phyloP scores from a whole-genome alignment of 306 rosid genomes.

The Datisca glomerata region DNA sequence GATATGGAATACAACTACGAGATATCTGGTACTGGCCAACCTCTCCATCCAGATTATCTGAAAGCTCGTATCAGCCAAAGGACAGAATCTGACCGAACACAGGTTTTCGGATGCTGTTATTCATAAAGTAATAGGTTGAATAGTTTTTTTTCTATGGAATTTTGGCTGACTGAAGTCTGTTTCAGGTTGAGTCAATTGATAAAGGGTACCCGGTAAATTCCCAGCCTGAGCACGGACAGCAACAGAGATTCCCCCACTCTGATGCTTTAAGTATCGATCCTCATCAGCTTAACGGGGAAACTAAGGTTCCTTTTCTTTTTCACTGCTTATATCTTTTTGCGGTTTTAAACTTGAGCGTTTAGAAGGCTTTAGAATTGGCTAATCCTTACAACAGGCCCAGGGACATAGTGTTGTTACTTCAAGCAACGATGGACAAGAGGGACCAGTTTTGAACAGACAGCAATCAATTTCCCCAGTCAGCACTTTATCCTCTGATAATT shows the following conservation, averaged over 20 bases:
- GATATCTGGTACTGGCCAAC: conserved; percentile 59
- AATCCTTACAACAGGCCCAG: conserved; percentile 15
- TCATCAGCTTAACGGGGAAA: conserved; percentile 41
- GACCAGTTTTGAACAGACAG: conserved; percentile 34
- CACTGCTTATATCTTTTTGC: not conserved
- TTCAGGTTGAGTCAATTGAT: conserved; percentile 50
- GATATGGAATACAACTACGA: conserved; percentile 52
- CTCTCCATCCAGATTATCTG: conserved; percentile 46
- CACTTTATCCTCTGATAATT: conserved; percentile 24
- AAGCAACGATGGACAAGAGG: conserved; percentile 33
- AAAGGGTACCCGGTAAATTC: conserved; percentile 34
- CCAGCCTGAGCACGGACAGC: conserved; percentile 52
- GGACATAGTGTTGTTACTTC: conserved; percentile 33
- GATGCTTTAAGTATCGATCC: conserved; percentile 55
- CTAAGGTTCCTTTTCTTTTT: conserved; percentile 21
- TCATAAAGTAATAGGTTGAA: not conserved
- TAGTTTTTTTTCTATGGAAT: conserved; percentile 3
- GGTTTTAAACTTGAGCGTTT: not conserved
- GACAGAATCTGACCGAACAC: conserved; percentile 47
- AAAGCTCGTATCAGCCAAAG: conserved; percentile 43
- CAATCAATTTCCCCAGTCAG: conserved; percentile 39
- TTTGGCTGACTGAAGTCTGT: not conserved
- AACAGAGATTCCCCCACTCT: conserved; percentile 74
- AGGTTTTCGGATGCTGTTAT: conserved; percentile 25
- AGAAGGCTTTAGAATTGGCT: no score